Percentiles rank a stretch among this genome's conserved stretches.
Evolutionary conservation across 2,329 filamentous ascomycete species (phyloP).

Genomic region (Seiridium cupressi): DNA sequence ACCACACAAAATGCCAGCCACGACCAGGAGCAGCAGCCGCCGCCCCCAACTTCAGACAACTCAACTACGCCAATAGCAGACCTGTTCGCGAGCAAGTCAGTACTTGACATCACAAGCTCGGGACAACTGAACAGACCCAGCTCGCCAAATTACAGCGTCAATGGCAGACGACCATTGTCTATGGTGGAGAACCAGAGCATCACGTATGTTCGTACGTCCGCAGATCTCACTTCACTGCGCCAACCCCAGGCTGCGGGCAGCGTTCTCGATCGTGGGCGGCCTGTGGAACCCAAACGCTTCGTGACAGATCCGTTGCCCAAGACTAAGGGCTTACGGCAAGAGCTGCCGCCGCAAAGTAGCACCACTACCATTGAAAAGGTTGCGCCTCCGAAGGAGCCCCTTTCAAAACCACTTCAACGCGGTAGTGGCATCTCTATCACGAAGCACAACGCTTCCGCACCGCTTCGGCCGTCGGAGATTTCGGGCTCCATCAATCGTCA

Average conservation of each 20-base stretch:
- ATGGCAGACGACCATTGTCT: conserved; percentile 8
- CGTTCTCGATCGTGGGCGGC: conserved; percentile 14
- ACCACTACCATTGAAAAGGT: neutral
- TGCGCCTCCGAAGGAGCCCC: neutral
- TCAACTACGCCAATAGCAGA: conserved; percentile 12
- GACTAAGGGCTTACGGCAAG: neutral
- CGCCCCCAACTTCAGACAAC: neutral
- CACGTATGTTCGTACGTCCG: neutral
- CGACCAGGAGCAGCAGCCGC: neutral
- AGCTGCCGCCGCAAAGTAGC: neutral
- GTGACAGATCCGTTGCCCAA: conserved; percentile 5
- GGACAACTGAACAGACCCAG: neutral
- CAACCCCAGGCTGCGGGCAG: conserved; percentile 2
- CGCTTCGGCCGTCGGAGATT: neutral
- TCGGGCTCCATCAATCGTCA: conserved; percentile 8
- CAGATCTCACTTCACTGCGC: conserved; percentile 3
- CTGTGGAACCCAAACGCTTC: conserved; percentile 10
- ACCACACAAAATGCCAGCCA: neutral
- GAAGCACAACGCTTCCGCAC: neutral
- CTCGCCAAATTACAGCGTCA: neutral
- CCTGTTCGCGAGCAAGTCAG: conserved; percentile 8
- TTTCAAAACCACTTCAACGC: neutral
- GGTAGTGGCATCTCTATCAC: neutral
- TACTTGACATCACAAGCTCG: neutral
- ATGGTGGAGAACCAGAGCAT: conserved; percentile 4